These are phyloP conservation scores for Aspergillus nidulans DNA, from an alignment of 495 filamentous ascomycete species.

Conservation along the genomic window DNA sequence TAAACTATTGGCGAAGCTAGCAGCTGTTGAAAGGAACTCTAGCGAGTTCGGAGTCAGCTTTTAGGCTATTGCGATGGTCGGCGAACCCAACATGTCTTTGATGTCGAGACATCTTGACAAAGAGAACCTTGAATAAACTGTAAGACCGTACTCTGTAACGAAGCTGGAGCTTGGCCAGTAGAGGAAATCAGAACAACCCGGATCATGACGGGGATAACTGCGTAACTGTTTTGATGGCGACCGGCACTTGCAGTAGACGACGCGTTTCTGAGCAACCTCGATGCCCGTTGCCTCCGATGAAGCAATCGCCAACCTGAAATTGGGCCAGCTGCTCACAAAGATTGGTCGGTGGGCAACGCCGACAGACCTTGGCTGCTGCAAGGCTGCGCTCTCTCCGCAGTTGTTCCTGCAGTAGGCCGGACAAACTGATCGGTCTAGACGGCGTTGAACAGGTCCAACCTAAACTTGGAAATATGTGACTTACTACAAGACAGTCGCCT, in stretches of 20 bases:
- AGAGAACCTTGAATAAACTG: not conserved
- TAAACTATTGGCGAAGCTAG: slow-evolving; percentile 2
- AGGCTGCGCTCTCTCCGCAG: slow-evolving; percentile 25
- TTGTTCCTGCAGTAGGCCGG: slow-evolving; percentile 45
- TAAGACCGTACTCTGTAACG: no score
- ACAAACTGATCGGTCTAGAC: slow-evolving; percentile 19
- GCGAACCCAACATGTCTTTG: not conserved
- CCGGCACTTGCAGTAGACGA: not conserved
- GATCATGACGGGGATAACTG: not conserved
- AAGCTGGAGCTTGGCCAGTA: not conserved
- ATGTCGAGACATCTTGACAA: not conserved
- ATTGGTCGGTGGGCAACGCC: not conserved
- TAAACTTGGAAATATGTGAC: not conserved
- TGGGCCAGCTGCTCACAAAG: not conserved
- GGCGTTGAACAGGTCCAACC: slow-evolving; percentile 22
- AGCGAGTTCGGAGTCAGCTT: slow-evolving; percentile 1
- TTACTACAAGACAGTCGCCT: not conserved
- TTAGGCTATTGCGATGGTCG: not conserved
- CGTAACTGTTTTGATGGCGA: not conserved
- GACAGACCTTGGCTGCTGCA: slow-evolving; percentile 13
- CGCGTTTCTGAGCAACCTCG: slow-evolving; percentile 6
- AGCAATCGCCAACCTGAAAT: not conserved
- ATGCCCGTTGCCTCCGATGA: slow-evolving; percentile 2
- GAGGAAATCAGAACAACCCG: not conserved
- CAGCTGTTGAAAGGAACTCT: not conserved